Evolutionary conservation across 2,329 filamentous ascomycete species (phyloP).

Genomic region (Pestalotiopsis sp.): DNA sequence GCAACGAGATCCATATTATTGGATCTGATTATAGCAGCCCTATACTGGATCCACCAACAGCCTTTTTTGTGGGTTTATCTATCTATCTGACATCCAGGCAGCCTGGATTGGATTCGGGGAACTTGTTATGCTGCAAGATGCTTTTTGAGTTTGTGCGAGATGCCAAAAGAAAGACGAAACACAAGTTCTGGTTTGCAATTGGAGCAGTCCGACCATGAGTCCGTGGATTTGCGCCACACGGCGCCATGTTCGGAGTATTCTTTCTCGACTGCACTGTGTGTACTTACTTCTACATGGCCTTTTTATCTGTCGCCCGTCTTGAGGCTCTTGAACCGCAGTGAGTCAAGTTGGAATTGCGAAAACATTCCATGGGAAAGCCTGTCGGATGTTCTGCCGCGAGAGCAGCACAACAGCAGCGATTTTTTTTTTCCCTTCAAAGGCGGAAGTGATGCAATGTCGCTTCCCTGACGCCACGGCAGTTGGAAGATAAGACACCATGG

Average conservation of each 20-base stretch:
- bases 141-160: too few species aligned
- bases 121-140: too few species aligned
- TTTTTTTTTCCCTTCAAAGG: neutral
- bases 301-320: neutral
- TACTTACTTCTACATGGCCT: neutral
- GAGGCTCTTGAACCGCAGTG: neutral
- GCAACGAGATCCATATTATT: neutral
- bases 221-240: too few species aligned
- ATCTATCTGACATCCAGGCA: neutral
- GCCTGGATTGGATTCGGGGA: too few species aligned
- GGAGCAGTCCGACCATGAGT: too few species aligned
- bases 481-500: neutral
- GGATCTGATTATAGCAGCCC: neutral
- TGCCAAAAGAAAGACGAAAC: too few species aligned
- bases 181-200: too few species aligned
- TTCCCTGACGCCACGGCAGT: neutral
- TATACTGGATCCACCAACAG: neutral
- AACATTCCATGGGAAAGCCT: neutral
- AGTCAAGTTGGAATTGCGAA: neutral
- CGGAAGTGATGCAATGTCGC: neutral
- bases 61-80: neutral
- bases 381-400: neutral
- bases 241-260: too few species aligned
- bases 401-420: neutral
- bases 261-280: neutral